phyloP scores from a whole-genome alignment of 371 early-diverging fungal genomes.

The Lichtheimia corymbifera region DNA sequence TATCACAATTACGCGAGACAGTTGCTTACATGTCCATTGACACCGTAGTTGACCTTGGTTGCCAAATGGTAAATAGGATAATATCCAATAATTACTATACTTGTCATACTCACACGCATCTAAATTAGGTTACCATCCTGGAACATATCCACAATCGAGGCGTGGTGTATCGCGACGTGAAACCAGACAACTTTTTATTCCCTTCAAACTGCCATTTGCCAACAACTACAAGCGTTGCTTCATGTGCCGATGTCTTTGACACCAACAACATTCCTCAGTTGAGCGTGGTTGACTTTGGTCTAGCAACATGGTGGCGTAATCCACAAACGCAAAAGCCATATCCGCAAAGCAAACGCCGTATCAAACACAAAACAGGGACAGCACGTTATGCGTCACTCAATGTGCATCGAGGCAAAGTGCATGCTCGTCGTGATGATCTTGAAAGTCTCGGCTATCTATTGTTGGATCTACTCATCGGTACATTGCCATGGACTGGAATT shows the following conservation, averaged over 20 bases:
- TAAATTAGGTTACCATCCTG: constrained; percentile 84
- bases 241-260: constrained; percentile 17
- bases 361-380: constrained; percentile 59
- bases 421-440: constrained; percentile 64
- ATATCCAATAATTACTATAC: too few relatives aligned
- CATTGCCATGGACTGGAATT: constrained; percentile 66
- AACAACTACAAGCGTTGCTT: constrained; percentile 12
- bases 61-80: constrained; percentile 54
- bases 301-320: constrained; percentile 53
- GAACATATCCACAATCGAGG: constrained; percentile 83
- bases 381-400: constrained; percentile 67
- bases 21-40: constrained; percentile 48
- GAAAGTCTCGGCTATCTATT: constrained; percentile 64
- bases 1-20: constrained; percentile 82
- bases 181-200: constrained; percentile 97
- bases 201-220: constrained; percentile 33
- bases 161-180: constrained; percentile 65
- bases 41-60: constrained; percentile 53
- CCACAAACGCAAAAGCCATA: constrained; percentile 42
- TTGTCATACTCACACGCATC: not conserved
- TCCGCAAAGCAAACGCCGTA: constrained; percentile 42
- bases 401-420: constrained; percentile 59
- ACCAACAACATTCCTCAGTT: constrained; percentile 21
- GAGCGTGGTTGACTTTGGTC: constrained; percentile 59
- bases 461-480: constrained; percentile 56